Percentiles rank a stretch among this genome's conserved stretches.
Evolutionary conservation across 148 eudicot species (phyloP).

Genomic region (Oxyria digyna): DNA sequence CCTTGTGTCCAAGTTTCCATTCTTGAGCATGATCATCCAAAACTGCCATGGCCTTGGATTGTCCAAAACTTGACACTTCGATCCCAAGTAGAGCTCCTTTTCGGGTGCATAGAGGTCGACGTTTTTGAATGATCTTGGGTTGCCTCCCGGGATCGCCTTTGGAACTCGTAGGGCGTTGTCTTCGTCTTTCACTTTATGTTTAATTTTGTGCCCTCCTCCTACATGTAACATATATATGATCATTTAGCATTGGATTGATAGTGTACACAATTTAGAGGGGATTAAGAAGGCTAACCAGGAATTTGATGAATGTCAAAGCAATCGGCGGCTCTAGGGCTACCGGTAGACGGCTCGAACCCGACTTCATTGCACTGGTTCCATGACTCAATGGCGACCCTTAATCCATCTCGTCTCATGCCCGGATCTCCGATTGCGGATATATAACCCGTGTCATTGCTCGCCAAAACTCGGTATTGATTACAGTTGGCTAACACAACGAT

Average conservation of each 20-base stretch:
- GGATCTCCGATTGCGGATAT: slow-evolving; percentile 23
- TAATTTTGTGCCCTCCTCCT: neutral
- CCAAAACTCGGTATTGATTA: neutral
- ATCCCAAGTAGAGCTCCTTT: slow-evolving; percentile 31
- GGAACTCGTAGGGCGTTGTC: slow-evolving; percentile 34
- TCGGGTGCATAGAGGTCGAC: slow-evolving; percentile 27
- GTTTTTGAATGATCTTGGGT: neutral
- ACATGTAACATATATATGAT: no score
- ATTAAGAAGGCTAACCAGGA: neutral
- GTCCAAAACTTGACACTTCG: slow-evolving; percentile 33
- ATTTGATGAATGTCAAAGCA: slow-evolving; percentile 18
- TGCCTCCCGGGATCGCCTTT: slow-evolving; percentile 21
- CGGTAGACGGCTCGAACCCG: slow-evolving; percentile 24
- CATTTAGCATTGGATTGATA: no score
- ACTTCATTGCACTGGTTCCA: slow-evolving; percentile 52
- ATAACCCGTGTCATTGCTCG: neutral
- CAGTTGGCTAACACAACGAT: neutral
- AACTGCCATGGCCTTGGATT: slow-evolving; percentile 39
- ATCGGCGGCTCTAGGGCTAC: slow-evolving; percentile 30
- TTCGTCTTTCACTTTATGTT: slow-evolving; percentile 25
- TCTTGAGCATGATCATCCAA: slow-evolving; percentile 55
- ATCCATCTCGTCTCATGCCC: slow-evolving; percentile 31
- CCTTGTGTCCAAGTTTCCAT: slow-evolving; percentile 34
- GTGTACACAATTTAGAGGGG: no score
- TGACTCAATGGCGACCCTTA: slow-evolving; percentile 32